These are phyloP conservation scores for Cutaneotrichosporon cavernicola DNA, from an alignment of 1,284 basidiomycete species.

Conservation along the genomic window DNA sequence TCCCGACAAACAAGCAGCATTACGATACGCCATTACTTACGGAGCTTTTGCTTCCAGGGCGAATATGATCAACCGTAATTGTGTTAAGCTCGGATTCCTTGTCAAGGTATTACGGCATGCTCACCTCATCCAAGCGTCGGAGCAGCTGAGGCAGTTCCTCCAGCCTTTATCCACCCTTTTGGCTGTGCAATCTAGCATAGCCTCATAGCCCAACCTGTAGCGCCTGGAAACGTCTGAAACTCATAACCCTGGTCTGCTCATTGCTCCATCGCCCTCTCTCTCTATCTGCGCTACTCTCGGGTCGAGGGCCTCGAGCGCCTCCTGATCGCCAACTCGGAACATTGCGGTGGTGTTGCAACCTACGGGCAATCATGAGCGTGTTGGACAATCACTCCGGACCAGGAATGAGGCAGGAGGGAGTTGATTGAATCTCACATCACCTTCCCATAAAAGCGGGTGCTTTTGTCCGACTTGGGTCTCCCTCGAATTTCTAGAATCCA, in stretches of 20 bases:
- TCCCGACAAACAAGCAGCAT: neutral
- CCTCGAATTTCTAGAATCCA: neutral
- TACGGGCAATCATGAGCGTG: neutral
- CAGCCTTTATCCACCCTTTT: neutral
- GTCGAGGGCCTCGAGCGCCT: neutral
- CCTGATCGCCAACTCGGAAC: neutral
- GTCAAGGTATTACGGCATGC: neutral
- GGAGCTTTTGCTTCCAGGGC: neutral
- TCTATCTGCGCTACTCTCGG: neutral
- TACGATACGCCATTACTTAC: neutral
- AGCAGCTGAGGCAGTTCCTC: neutral
- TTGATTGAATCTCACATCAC: neutral
- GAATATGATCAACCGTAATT: neutral
- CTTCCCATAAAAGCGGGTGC: neutral
- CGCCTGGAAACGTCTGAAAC: conserved; percentile 9
- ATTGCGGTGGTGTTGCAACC: neutral
- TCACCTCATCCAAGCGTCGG: neutral
- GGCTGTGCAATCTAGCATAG: neutral
- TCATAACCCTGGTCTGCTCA: conserved; percentile 1
- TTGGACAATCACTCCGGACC: neutral
- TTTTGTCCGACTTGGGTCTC: neutral
- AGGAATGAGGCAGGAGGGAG: neutral
- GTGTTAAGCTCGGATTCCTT: neutral
- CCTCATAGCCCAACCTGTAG: neutral
- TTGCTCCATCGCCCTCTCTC: conserved; percentile 1